These are phyloP conservation scores for Prunus fruticosa DNA, from an alignment of 306 rosid species.

Conservation along the genomic window DNA sequence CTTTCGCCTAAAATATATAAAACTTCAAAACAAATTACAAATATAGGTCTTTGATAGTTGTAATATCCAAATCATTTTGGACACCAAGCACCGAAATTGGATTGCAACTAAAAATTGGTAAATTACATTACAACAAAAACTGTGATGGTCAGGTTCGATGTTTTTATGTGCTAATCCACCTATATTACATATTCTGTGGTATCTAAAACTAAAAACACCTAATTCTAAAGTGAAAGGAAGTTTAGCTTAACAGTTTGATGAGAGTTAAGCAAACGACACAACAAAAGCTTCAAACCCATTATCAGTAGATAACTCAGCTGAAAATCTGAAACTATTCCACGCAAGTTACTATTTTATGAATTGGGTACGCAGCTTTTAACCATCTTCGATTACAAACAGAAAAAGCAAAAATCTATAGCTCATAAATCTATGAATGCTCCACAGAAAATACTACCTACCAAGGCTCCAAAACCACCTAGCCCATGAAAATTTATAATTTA, in stretches of 20 bases:
- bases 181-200: background rate
- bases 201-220: background rate
- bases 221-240: background rate
- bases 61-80: background rate
- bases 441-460: background rate
- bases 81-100: background rate
- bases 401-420: background rate
- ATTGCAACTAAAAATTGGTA: background rate
- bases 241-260: background rate
- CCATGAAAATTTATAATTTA: background rate
- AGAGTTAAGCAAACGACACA: background rate
- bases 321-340: background rate
- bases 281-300: constrained; percentile 7
- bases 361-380: background rate
- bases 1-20: background rate
- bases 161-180: background rate
- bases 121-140: background rate
- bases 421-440: background rate
- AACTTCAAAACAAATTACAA: background rate
- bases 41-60: background rate
- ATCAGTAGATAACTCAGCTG: background rate
- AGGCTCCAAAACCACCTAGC: background rate
- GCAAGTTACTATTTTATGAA: background rate
- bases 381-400: background rate
- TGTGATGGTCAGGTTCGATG: background rate